These are phyloP conservation scores for Paraurostyla sp. DNA, from an alignment of 73 alveolate species.

Conservation along the genomic window DNA sequence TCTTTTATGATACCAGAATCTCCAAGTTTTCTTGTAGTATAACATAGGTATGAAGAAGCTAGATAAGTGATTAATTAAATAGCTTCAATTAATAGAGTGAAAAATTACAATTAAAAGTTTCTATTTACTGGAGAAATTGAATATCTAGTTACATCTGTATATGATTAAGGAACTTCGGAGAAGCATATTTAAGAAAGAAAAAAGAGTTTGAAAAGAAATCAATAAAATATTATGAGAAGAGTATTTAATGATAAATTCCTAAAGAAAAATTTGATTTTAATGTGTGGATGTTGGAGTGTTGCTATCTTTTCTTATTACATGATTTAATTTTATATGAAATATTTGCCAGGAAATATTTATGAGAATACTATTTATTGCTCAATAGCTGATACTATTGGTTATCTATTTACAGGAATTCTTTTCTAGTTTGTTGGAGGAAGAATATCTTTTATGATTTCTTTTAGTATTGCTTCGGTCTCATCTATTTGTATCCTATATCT, in stretches of 20 bases:
- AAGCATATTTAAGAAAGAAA: background rate
- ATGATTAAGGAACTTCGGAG: background rate
- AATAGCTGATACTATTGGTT: slow-evolving; percentile 10
- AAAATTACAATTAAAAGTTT: background rate
- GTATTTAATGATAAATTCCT: background rate
- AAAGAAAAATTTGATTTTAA: slow-evolving; percentile 8
- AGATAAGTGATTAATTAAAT: background rate
- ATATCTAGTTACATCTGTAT: background rate
- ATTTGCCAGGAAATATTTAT: slow-evolving; percentile 48
- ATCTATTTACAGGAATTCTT: slow-evolving; percentile 8
- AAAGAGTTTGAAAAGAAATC: background rate
- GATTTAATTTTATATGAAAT: slow-evolving; percentile 36
- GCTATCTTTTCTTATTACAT: slow-evolving; percentile 15
- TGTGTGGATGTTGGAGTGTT: slow-evolving; percentile 38
- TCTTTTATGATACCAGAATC: slow-evolving; percentile 39
- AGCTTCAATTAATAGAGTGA: slow-evolving; percentile 17
- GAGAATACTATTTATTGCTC: background rate
- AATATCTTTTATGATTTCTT: slow-evolving; percentile 4
- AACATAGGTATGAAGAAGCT: background rate
- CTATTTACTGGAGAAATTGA: background rate
- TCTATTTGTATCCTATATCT: background rate
- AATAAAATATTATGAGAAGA: background rate
- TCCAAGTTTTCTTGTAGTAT: slow-evolving; percentile 1
- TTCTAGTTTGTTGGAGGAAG: slow-evolving; percentile 16
- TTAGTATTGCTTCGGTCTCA: background rate